A percentile compares a stretch with the other conserved stretches of the same genome.
These are phyloP conservation scores for Venturia nashicola DNA, from an alignment of 2,329 filamentous ascomycete species.

Conservation along the genomic window DNA sequence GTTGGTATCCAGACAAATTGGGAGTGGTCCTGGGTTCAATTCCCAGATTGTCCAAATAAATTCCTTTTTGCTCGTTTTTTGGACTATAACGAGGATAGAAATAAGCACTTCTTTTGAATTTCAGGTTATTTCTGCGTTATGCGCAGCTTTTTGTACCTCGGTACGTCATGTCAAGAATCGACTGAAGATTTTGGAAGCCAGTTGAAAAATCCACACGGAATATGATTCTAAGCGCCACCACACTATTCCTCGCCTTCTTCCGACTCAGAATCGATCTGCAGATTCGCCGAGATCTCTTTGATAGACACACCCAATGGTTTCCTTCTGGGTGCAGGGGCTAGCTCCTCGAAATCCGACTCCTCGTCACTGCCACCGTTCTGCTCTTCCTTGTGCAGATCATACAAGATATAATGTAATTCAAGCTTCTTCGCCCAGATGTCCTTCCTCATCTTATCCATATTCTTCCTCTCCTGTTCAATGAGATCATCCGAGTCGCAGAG, in stretches of 20 bases:
- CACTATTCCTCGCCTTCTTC: neutral
- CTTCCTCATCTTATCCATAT: neutral
- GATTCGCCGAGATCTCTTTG: neutral
- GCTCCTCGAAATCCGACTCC: neutral
- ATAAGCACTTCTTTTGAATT: too few relatives aligned
- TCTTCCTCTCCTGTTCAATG: neutral
- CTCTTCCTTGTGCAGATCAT: neutral
- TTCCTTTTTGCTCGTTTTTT: too few relatives aligned
- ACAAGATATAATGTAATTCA: neutral
- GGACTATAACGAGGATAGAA: too few relatives aligned
- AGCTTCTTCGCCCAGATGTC: neutral
- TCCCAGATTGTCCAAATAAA: slow-evolving; percentile 5
- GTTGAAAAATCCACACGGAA: neutral
- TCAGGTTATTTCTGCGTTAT: too few relatives aligned
- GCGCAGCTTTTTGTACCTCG: too few relatives aligned
- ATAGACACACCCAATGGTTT: neutral
- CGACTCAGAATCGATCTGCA: neutral
- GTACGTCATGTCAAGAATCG: too few relatives aligned
- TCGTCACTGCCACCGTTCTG: neutral
- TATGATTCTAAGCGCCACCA: neutral
- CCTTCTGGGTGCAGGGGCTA: neutral
- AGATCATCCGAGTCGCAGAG: neutral
- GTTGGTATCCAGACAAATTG: too few relatives aligned
- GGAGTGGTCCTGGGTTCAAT: slow-evolving; percentile 3
- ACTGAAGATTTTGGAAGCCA: too few relatives aligned